Base-by-base conservation (phyloP, 495 filamentous ascomycete species). In the Aspergillus affinis region DNA sequence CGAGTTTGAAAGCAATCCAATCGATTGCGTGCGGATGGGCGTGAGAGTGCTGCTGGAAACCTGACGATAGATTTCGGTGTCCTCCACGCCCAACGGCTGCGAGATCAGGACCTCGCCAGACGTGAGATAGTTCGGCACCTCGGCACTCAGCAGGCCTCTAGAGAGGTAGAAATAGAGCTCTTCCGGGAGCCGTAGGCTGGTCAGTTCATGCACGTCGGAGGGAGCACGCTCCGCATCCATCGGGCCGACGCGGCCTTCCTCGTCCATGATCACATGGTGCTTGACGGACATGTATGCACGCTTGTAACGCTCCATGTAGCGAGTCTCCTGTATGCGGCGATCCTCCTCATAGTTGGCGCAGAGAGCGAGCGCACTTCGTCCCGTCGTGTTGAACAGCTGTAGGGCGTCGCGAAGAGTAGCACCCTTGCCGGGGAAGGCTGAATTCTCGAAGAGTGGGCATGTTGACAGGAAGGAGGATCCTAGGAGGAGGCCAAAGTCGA, bases 91-190 rank as follows among this genome's bases (percentile, higher is more conserved):
- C 48, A 96, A 74, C 9, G 93, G 93, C 51, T 92, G 84, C 21
- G 82, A 77, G 50, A 96, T 80, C 27, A 88, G 71, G 48, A 94
- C 82, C 65, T 93, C 86, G 27, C 89, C 87, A 32, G 88, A 88
- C 0, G 88, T 88, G 53, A 95, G 80, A 82, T 86, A 92, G 66
- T 89, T 91, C 9, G 95, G 81, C 17, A 96, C 76, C 45, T 92
- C 86, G 2, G 92, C 81, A 7, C 91, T 86, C 58, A 96, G 82
- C 17, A 97, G 72, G 29, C 90, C 94, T 30, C 84, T 87, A 59
- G 91, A 90, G 32, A 98, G 82, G 65, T 99, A 98, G 70, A 90
- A 89, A 70, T 92, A 96, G 6, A 99, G 77, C 74, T 99, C 95
- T 55, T 92, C 86, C 2, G 95, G 92, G 17, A 99, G 81, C 32